Conservation (phyloP, 208 protist species). For the Crithidia brevicula region DNA sequence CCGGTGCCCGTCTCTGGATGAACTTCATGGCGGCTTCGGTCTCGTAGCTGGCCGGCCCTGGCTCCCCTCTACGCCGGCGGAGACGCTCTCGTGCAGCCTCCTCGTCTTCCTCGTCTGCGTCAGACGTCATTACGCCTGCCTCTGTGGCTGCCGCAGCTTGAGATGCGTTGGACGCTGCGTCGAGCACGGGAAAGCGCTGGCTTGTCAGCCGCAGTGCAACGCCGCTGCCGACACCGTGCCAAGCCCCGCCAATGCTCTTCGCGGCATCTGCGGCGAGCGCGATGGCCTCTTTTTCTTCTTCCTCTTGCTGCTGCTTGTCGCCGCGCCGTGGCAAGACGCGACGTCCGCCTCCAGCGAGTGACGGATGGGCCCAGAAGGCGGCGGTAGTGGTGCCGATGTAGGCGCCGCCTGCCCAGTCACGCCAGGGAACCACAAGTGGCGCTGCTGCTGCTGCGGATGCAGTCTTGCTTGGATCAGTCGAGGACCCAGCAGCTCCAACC, state of each 20-base stretch:
- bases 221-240: conserved; percentile 38
- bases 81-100: conserved; percentile 1
- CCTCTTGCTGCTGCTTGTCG: not conserved
- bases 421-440: conserved; percentile 24
- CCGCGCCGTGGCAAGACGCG: conserved; percentile 6
- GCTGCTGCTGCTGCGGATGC: not conserved
- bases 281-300: not conserved
- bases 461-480: not conserved
- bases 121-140: too few relatives aligned
- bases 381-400: conserved; percentile 30
- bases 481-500: not conserved
- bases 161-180: not conserved
- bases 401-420: conserved; percentile 34
- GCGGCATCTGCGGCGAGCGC: not conserved
- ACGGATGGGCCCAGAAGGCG: conserved; percentile 28
- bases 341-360: conserved; percentile 22
- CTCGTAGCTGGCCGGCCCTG: conserved; percentile 37
- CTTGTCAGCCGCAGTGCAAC: conserved; percentile 31
- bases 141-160: not conserved
- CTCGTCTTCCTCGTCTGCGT: not conserved
- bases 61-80: conserved; percentile 16
- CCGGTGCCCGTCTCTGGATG: conserved; percentile 19
- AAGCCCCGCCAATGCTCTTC: not conserved
- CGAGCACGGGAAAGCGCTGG: conserved; percentile 23
- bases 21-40: conserved; percentile 19